Evolutionary conservation across 169 alveolate species (phyloP), one percentile per base, ranked within the genome.

Genomic region (Prorocentrum cordatum): DNA sequence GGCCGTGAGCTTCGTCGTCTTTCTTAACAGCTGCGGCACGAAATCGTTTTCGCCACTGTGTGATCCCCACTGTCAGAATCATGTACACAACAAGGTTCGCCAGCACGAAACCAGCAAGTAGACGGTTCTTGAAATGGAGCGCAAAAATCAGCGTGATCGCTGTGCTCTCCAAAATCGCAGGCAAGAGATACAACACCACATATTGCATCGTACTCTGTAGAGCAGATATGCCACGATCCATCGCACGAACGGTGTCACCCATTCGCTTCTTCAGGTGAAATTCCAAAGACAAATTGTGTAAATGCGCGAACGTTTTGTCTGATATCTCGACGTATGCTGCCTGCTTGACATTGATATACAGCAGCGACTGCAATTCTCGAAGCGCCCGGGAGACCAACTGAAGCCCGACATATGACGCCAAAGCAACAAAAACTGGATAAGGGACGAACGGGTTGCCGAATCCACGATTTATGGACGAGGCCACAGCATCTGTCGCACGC

Each of bases 1-100:
- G 83, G 59, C 86, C 90, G 54, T 45, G 70, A 66, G 77, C 93
- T 14, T 32, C 75, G 70, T 92, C 91, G 82, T 93, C 95, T 18
- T 64, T 79, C 26, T 31, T 38, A n/a, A 93, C 92, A 50, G 91
- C 39, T 10, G 26, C 61, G 73, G 92, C 92, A 39, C 92, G 84
- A 36, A 66, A 87, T 36, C 72, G 89, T n/a, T 94, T 84, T 35
- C 95, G 88, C 95, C 95, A 94, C 66, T 92, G 94, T 2, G 94
- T 93, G 14, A 93, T 50, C 35, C 77, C 42, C 59, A 92, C 54
- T 3, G 95, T 93, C 38, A 58, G 91, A 20, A 84, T 12, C 47
- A 92, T 59, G 80, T 92, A 94, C 18, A 82, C 12, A 20, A 80
- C 38, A 3, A 93, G 91, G 31, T 89, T 26, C 10, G 89, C 83